Conservation (phyloP, 345 rosid genomes). For the Crucihimalaya himalaica region DNA sequence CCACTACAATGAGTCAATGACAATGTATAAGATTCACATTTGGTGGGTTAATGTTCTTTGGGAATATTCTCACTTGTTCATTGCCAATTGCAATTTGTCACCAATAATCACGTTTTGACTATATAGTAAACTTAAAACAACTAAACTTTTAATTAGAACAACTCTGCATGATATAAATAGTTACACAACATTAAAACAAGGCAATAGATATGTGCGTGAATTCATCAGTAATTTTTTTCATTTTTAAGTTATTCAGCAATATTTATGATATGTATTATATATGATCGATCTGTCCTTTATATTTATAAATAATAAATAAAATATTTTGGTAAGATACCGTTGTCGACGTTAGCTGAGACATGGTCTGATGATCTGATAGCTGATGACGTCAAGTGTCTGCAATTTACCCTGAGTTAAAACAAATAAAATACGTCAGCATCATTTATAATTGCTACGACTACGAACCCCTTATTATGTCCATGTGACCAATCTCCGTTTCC, state of each 20-base stretch:
- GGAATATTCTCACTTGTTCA: constrained; percentile 32
- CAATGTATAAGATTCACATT: constrained; percentile 21
- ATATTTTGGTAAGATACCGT: constrained; percentile 27
- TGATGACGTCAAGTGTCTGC: constrained; percentile 39
- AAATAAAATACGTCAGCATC: constrained; percentile 35
- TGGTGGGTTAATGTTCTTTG: constrained; percentile 37
- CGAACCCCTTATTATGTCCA: background rate
- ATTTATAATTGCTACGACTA: constrained; percentile 8
- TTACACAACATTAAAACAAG: background rate
- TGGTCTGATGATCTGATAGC: constrained; percentile 31
- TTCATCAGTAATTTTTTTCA: background rate
- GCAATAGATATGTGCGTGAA: background rate
- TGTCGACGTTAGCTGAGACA: constrained; percentile 38
- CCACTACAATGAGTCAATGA: constrained; percentile 24
- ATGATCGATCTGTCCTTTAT: background rate
- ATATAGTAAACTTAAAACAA: background rate
- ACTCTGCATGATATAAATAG: background rate
- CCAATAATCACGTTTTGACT: constrained; percentile 32
- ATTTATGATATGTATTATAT: background rate
- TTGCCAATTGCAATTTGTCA: constrained; percentile 17
- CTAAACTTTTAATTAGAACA: background rate
- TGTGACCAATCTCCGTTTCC: constrained; percentile 26
- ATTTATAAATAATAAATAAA: background rate
- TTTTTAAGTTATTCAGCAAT: background rate
- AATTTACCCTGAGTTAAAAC: constrained; percentile 21